Evolutionary conservation across 139 green algal species (phyloP), one percentile per base, ranked within the genome.

Genomic region (Desmodesmus armatus): DNA sequence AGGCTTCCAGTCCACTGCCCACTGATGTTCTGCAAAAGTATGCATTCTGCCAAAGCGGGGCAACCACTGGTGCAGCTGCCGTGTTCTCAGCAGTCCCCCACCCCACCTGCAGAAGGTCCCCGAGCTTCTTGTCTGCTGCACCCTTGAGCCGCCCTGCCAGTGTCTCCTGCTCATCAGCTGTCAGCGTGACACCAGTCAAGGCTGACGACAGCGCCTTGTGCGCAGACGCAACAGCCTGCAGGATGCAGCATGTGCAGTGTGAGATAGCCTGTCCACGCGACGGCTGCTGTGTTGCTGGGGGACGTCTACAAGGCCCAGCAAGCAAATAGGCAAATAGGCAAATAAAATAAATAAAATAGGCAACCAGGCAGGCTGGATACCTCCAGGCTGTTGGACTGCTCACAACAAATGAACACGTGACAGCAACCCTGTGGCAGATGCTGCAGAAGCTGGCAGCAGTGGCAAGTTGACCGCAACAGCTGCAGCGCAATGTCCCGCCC

Each of bases 161-260:
- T 33, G 58, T 60, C 2, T 73, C 69, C 41, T 78, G 23, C 72
- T 96, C 93, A 5, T 80, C 83, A 17, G 40, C 78, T 0, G 0
- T n/a, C 5, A 95, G 71, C 3, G 89, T 87, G 6, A 95, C 95
- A 0, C 94, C 94, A 23, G 78, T 33, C 67, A 96, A 65, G 13
- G 70, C 74, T 27, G 25, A 39, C 3, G 27, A 40, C 58, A 87
- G 70, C 23, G 53, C 25, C 25, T 44, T 49, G 5, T 41, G 49
- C 0, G 82, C 81, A 51, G 33, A 60, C 13, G 39, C 41, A 13
- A 81, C 78, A 67, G 72, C 84, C 43, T 67, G 39, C 71, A 60
- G 11, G 27, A 41, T 21, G n/a, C n/a, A n/a, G n/a, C n/a, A n/a
- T n/a, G n/a, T 17, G 51, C 51, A 62, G 51, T 62, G 51, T 17